Conservation (phyloP, 1,284 basidiomycete genomes). For the Cerrena zonata region DNA sequence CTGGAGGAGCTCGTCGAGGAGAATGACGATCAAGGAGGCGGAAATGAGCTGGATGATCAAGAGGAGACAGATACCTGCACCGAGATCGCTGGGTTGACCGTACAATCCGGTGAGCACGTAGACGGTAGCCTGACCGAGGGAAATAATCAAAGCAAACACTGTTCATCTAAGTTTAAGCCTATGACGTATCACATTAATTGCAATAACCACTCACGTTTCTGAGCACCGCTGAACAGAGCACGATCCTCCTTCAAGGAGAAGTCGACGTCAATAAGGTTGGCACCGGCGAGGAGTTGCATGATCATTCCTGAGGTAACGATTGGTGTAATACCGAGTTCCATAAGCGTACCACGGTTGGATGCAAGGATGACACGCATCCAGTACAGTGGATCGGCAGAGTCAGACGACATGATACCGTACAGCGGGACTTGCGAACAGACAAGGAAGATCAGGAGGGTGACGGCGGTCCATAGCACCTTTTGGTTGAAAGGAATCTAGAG, state of each 20-base stretch:
- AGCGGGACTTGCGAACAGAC: slow-evolving; percentile 95
- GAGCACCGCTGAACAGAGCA: slow-evolving; percentile 91
- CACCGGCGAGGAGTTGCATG: slow-evolving; percentile 97
- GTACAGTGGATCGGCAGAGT: slow-evolving; percentile 96
- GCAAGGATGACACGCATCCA: slow-evolving; percentile 99
- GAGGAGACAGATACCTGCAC: slow-evolving; percentile 91
- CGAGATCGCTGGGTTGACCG: slow-evolving; percentile 88
- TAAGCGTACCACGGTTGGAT: slow-evolving; percentile 95
- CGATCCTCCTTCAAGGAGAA: slow-evolving; percentile 96
- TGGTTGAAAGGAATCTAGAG: slow-evolving; percentile 87
- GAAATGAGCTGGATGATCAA: slow-evolving; percentile 94
- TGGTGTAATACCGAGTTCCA: slow-evolving; percentile 98
- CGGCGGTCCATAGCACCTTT: slow-evolving; percentile 94
- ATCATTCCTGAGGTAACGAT: slow-evolving; percentile 99
- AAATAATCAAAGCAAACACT: slow-evolving; percentile 96
- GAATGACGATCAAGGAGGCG: slow-evolving; percentile 92
- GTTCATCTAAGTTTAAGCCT: slow-evolving; percentile 6
- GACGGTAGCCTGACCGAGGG: slow-evolving; percentile 94
- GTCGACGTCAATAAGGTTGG: slow-evolving; percentile 96
- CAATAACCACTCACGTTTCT: slow-evolving; percentile 74
- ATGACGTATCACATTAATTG: neutral
- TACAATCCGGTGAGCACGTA: slow-evolving; percentile 97
- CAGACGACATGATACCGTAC: slow-evolving; percentile 96
- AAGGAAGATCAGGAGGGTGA: slow-evolving; percentile 94
- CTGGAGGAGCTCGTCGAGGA: slow-evolving; percentile 96